Evolutionary conservation across 2,329 filamentous ascomycete species (phyloP), one percentile per base, ranked within the genome.

Genomic region (Trichoderma afroharzianum): DNA sequence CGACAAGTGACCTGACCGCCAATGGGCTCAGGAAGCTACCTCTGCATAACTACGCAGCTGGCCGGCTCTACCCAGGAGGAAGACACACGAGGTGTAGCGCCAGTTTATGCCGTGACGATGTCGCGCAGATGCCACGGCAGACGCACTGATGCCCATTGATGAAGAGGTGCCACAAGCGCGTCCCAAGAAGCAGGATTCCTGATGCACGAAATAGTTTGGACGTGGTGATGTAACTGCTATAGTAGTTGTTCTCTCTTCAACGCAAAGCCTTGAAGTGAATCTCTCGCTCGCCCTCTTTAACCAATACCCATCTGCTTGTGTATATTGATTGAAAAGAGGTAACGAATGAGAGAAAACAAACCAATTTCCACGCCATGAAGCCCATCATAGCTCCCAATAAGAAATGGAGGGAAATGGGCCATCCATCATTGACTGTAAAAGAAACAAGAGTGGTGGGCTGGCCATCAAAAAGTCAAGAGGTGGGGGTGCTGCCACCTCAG

Each of bases 141-240:
- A 58, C 12, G 64, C 64, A 68, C 64, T 59, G 64, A 61, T 68
- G 64, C 64, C 64, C 64, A 59, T 68, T 59, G 33, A 68, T 68
- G 55, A 50, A 57, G 18, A 32, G 26, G 64, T 68, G 21, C n/a
- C 28, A 59, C 55, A 26, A 32, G n/a, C 33, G 30, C 18, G 64
- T 58, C 53, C 32, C 33, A 68, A 39, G 26, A 32, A 14, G 64
- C 53, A 58, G 18, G 53, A 39, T 68, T 58, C 8, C 18, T 21
- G 24, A 21, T 26, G 15, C 26, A 43, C 64, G 26, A 32, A 28
- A 24, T 30, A 5, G 21, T 26, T 43, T 12, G 24, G 57, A 21
- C 55, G 55, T 12, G 3, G 21, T 24, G 5, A 53, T 53, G 21
- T 53, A 24, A 6, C 11, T 53, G 21, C 47, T 21, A 21, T 14